Evolutionary conservation across 1,284 basidiomycete genomes (phyloP).

Genomic region (Cryptococcus deneoformans): DNA sequence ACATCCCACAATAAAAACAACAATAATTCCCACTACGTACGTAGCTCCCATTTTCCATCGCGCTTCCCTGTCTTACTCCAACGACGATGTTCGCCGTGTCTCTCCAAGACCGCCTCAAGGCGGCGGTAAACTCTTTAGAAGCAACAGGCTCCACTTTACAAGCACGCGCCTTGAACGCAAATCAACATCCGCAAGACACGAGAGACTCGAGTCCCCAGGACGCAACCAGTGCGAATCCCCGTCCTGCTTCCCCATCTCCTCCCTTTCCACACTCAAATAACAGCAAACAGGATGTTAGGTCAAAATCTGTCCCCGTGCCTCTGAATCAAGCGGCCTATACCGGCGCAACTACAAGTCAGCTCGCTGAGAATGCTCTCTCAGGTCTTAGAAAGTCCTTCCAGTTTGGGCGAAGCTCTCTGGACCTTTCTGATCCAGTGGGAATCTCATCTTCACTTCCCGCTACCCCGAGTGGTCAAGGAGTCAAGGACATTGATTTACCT

Average conservation of each 20-base stretch:
- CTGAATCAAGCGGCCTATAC: background rate
- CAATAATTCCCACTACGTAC: no score
- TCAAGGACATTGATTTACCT: no score
- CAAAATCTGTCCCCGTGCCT: no score
- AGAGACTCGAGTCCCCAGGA: no score
- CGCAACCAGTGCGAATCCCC: no score
- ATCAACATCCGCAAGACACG: constrained; percentile 9
- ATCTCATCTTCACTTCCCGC: constrained; percentile 10
- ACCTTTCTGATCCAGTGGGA: constrained; percentile 5
- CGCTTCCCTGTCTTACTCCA: no score
- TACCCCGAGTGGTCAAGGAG: constrained; percentile 8
- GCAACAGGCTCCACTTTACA: constrained; percentile 37
- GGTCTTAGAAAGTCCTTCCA: constrained; percentile 35
- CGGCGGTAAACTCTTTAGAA: constrained; percentile 41
- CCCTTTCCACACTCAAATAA: background rate
- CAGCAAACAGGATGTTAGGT: no score
- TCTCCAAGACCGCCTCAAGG: constrained; percentile 44
- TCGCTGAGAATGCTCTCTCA: constrained; percentile 39
- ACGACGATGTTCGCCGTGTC: constrained; percentile 29
- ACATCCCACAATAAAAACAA: no score
- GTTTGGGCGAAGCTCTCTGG: constrained; percentile 15
- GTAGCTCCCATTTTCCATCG: no score
- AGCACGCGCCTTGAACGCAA: constrained; percentile 25
- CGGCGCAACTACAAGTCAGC: constrained; percentile 11
- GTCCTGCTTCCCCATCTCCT: no score